phyloP scores from a whole-genome alignment of 495 filamentous ascomycete genomes.

The Venustampulla echinocandica region DNA sequence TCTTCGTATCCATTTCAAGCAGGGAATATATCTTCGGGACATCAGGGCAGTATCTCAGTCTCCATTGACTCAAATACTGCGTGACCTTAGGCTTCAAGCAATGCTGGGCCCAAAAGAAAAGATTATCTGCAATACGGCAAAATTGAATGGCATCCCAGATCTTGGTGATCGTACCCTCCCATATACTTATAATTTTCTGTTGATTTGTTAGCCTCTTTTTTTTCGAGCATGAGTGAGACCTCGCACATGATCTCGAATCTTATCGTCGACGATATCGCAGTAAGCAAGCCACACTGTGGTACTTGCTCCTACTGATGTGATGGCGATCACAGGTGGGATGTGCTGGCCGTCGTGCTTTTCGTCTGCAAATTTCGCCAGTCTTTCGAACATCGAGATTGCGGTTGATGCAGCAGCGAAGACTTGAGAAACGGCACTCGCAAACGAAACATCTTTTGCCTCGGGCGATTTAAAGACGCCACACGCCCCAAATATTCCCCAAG shows the following conservation, averaged over 20 bases:
- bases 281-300: slow-evolving; percentile 15
- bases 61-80: slow-evolving; percentile 17
- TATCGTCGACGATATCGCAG: slow-evolving; percentile 8
- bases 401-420: slow-evolving; percentile 10
- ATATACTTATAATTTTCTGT: slow-evolving; percentile 6
- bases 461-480: neutral
- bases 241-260: slow-evolving; percentile 11
- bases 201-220: neutral
- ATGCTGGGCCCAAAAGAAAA: slow-evolving; percentile 15
- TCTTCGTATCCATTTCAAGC: slow-evolving; percentile 4
- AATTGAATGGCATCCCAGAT: slow-evolving; percentile 16
- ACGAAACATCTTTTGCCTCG: neutral
- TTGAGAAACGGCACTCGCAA: neutral
- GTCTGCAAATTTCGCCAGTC: slow-evolving; percentile 13
- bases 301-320: slow-evolving; percentile 8
- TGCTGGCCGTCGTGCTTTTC: slow-evolving; percentile 7
- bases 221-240: neutral
- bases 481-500: slow-evolving; percentile 2
- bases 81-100: slow-evolving; percentile 9
- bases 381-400: slow-evolving; percentile 10
- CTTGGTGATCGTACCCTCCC: slow-evolving; percentile 11
- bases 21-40: neutral
- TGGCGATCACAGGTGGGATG: slow-evolving; percentile 15
- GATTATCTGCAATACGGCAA: slow-evolving; percentile 16
- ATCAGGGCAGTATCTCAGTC: neutral